Evolutionary conservation across 768 basidiomycete genomes (phyloP), one percentile per base, ranked within the genome.

Genomic region (Phallus indusiatus): DNA sequence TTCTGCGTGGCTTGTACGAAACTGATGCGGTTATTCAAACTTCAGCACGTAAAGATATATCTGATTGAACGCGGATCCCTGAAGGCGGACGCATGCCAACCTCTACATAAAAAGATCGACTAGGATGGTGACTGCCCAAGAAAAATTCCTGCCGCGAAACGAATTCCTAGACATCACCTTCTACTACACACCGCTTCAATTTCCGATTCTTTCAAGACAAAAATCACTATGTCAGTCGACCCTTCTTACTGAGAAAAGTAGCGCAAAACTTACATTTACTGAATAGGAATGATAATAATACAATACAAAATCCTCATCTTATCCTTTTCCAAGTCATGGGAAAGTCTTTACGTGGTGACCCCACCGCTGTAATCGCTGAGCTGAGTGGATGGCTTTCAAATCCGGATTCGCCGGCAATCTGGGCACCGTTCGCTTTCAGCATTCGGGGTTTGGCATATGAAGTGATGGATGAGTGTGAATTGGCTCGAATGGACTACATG

Each of bases 371-470:
- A 10, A 62, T 48, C 49, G 61, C 52, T 20, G 49, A 56, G 14
- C 52, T 62, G 24, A 62, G 55, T 42, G 55, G 37, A 10, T 62
- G 61, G 61, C 55, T 62, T 20, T 58, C 56, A n/a, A 55, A 58
- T 28, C 42, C 42, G 7, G 33, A 53, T 17, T 59, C 61, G n/a
- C 61, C 61, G 14, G 50, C 11, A 6, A 22, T 62, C 35, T 62
- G 61, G 61, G 50, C 57, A 28, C 58, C 57, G 20, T 62, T 62
- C 37, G 61, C 61, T 8, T 51, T 53, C 21, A 62, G 61, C 42
- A 62, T 62, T 4, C 61, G 61, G 20, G 61, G 61, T 17, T 37
- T 59, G 50, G 61, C 61, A 20, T 62, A 57, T 46, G 61, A 62
- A 36, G 61, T 58, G 52, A 56, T 62, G 47, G 59, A 62, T 21